Evolutionary conservation across 129 eudicot species (phyloP).

Genomic region (Logfia minima): DNA sequence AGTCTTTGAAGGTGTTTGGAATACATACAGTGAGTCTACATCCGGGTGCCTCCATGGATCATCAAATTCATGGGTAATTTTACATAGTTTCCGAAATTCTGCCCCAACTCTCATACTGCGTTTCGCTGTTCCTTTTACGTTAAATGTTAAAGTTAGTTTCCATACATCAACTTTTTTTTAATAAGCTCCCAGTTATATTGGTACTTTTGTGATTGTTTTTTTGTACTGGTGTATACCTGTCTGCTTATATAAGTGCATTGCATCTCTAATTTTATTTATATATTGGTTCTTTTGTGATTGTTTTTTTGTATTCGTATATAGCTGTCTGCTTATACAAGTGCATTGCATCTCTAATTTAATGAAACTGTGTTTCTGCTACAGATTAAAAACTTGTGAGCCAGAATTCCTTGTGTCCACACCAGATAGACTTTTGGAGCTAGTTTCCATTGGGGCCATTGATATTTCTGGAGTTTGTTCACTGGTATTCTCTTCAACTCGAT

Average conservation of each 20-base stretch:
- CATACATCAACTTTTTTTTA: background rate
- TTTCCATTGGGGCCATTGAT: conserved; percentile 59
- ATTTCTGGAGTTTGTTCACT: conserved; percentile 63
- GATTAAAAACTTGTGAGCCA: conserved; percentile 82
- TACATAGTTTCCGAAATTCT: background rate
- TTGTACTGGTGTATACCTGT: background rate
- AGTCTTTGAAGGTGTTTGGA: conserved; percentile 73
- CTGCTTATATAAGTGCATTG: background rate
- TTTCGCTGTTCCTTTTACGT: background rate
- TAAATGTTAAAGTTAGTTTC: background rate
- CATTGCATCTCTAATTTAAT: background rate
- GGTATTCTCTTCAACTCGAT: conserved; percentile 42
- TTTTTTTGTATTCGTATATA: background rate
- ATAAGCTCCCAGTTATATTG: no score
- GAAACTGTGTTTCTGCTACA: conserved; percentile 26
- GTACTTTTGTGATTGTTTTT: background rate
- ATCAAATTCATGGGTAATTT: conserved; percentile 77
- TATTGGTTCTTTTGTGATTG: no score
- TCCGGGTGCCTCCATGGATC: conserved; percentile 80
- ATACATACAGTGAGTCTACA: conserved; percentile 87
- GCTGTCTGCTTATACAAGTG: background rate
- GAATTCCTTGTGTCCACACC: conserved; percentile 92
- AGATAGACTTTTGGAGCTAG: conserved; percentile 83
- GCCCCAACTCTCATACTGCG: background rate
- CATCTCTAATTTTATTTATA: background rate